Conservation (phyloP, 2,329 filamentous ascomycete species). For the Boeremia lycopersici region DNA sequence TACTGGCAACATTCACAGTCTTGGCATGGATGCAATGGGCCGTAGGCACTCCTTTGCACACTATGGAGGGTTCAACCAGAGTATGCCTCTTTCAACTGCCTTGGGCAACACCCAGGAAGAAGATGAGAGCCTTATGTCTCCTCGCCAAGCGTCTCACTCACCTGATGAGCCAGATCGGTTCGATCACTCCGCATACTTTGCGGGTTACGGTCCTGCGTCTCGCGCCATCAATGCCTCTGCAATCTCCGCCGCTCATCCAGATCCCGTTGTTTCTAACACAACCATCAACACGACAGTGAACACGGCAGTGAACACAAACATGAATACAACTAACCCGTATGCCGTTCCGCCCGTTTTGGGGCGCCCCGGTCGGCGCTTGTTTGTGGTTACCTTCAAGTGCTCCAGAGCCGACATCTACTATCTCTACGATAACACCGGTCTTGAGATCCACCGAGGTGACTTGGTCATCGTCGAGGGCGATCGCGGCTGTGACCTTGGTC, state of each 20-base stretch:
- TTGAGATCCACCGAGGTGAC: slow-evolving; percentile 88
- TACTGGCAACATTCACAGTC: slow-evolving; percentile 31
- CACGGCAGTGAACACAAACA: slow-evolving; percentile 22
- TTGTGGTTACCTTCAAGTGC: slow-evolving; percentile 96
- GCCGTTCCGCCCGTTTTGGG: slow-evolving; percentile 39
- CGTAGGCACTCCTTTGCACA: slow-evolving; percentile 77
- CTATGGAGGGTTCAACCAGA: slow-evolving; percentile 34
- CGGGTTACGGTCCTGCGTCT: slow-evolving; percentile 43
- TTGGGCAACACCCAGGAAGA: slow-evolving; percentile 42
- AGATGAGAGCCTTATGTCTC: slow-evolving; percentile 35
- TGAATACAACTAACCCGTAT: slow-evolving; percentile 40
- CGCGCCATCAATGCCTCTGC: slow-evolving; percentile 45
- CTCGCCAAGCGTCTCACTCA: slow-evolving; percentile 39
- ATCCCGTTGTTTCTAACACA: slow-evolving; percentile 34
- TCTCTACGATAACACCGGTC: slow-evolving; percentile 91
- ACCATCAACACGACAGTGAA: slow-evolving; percentile 25
- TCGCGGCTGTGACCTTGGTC: slow-evolving; percentile 92
- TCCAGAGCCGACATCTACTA: slow-evolving; percentile 95
- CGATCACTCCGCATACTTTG: slow-evolving; percentile 47
- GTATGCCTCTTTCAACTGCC: slow-evolving; percentile 30
- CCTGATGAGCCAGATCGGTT: slow-evolving; percentile 65
- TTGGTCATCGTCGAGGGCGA: slow-evolving; percentile 98
- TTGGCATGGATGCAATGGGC: slow-evolving; percentile 59
- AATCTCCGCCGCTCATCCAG: slow-evolving; percentile 45
- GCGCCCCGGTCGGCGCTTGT: slow-evolving; percentile 57